phyloP scores from a whole-genome alignment of 2,329 filamentous ascomycete species.

The Aspergillus persii region DNA sequence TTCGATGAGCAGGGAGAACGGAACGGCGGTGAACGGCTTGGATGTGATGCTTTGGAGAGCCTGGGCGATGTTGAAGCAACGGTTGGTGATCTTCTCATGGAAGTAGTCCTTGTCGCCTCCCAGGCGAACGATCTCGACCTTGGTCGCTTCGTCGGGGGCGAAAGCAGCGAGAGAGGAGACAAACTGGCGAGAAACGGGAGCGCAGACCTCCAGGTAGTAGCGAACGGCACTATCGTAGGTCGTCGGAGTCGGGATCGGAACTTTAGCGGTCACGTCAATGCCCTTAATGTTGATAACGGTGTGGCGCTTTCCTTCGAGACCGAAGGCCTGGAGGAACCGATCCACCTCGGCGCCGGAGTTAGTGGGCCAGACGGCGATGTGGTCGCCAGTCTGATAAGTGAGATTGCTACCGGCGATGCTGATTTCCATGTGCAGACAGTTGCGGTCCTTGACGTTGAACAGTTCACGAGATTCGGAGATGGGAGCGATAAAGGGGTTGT shows the following conservation, averaged over 20 bases:
- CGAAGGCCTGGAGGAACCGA: constrained; percentile 77
- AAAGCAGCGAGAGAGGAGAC: constrained; percentile 84
- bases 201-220: constrained; percentile 96
- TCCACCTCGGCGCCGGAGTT: constrained; percentile 92
- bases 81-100: constrained; percentile 74
- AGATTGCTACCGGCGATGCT: constrained; percentile 87
- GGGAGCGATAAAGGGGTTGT: constrained; percentile 95
- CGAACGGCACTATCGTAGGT: constrained; percentile 91
- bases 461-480: constrained; percentile 88
- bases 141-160: constrained; percentile 77
- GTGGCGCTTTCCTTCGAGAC: constrained; percentile 72
- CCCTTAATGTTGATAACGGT: constrained; percentile 84
- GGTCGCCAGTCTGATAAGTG: constrained; percentile 92
- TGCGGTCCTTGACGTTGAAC: constrained; percentile 84
- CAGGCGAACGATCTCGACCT: constrained; percentile 83
- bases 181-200: constrained; percentile 94
- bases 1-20: constrained; percentile 94
- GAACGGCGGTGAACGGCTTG: constrained; percentile 76
- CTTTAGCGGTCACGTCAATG: constrained; percentile 91
- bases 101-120: constrained; percentile 96
- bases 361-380: constrained; percentile 95
- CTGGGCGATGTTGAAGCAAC: constrained; percentile 87
- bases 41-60: constrained; percentile 72
- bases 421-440: constrained; percentile 95
- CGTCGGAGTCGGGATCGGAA: constrained; percentile 94